phyloP scores from a whole-genome alignment of 768 basidiomycete genomes.

The Nidularia sp. region DNA sequence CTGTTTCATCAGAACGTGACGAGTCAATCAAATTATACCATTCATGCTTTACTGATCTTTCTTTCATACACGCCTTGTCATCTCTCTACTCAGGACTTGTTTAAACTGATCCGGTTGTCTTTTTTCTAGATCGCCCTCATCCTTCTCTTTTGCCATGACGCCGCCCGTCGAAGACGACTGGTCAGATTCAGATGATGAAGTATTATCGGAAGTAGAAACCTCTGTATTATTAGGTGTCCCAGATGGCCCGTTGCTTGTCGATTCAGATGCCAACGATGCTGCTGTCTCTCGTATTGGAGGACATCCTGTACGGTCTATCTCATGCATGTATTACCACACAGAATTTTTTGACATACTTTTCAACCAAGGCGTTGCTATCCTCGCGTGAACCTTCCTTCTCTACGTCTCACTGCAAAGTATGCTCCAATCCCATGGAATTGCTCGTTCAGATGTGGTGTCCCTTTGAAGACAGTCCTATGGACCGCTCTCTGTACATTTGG shows the following conservation, averaged over 20 bases:
- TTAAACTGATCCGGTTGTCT: conserved; percentile 11
- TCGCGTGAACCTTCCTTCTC: conserved; percentile 56
- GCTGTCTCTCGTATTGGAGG: conserved; percentile 90
- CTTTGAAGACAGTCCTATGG: conserved; percentile 79
- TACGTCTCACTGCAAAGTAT: conserved; percentile 69
- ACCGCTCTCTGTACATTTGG: conserved; percentile 84
- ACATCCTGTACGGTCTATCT: conserved; percentile 75
- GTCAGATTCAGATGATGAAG: conserved; percentile 80
- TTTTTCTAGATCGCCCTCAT: not conserved
- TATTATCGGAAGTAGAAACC: conserved; percentile 54
- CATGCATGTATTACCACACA: conserved; percentile 41
- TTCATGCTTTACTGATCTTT: conserved; percentile 88
- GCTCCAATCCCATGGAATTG: conserved; percentile 72
- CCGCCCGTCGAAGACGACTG: conserved; percentile 52
- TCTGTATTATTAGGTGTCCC: conserved; percentile 77
- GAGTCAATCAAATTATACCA: conserved; percentile 69
- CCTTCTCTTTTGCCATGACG: conserved; percentile 21
- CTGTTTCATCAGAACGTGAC: conserved; percentile 51
- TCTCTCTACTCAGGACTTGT: not conserved
- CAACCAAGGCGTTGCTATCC: conserved; percentile 67
- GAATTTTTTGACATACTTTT: conserved; percentile 44
- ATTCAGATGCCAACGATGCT: conserved; percentile 63
- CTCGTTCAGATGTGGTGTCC: conserved; percentile 90
- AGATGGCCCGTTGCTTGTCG: conserved; percentile 61
- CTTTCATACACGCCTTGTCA: not conserved